A percentile compares a stretch with the other conserved stretches of the same genome.
phyloP scores from a whole-genome alignment of 2,329 filamentous ascomycete genomes.

The Fusarium keratoplasticum region DNA sequence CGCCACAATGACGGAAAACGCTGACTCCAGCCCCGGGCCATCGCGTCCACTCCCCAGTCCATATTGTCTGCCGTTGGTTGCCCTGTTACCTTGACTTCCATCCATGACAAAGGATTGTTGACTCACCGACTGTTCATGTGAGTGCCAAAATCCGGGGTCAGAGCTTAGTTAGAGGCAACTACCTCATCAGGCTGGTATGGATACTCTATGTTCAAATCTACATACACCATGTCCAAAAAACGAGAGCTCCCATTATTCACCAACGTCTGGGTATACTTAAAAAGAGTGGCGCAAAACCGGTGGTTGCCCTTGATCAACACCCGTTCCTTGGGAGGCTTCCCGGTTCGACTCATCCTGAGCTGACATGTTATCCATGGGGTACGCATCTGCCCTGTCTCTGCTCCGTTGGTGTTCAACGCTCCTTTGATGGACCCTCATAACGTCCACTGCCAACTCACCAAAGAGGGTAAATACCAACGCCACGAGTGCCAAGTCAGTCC shows the following conservation, averaged over 20 bases:
- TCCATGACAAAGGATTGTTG: not conserved
- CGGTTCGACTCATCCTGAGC: not conserved
- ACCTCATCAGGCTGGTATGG: not conserved
- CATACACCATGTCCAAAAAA: not conserved
- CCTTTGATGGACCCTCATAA: not conserved
- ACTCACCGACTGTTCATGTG: not conserved
- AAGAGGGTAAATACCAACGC: not conserved
- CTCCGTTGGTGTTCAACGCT: not conserved
- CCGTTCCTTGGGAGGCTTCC: not conserved
- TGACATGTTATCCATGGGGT: not conserved
- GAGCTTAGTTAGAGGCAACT: not conserved
- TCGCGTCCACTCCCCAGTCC: not conserved
- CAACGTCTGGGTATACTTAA: not conserved
- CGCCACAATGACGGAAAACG: conserved; percentile 2
- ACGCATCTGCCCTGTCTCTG: not conserved
- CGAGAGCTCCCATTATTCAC: not conserved
- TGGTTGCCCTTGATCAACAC: not conserved
- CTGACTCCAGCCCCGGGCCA: not conserved
- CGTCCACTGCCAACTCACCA: not conserved
- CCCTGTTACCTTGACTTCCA: not conserved
- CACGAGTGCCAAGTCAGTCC: not conserved
- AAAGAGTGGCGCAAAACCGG: not conserved
- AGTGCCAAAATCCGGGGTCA: not conserved
- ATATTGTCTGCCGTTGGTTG: not conserved
- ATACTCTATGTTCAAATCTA: not conserved